phyloP scores from a whole-genome alignment of 1,139 yeast species.

The Suhomyces anneliseae region DNA sequence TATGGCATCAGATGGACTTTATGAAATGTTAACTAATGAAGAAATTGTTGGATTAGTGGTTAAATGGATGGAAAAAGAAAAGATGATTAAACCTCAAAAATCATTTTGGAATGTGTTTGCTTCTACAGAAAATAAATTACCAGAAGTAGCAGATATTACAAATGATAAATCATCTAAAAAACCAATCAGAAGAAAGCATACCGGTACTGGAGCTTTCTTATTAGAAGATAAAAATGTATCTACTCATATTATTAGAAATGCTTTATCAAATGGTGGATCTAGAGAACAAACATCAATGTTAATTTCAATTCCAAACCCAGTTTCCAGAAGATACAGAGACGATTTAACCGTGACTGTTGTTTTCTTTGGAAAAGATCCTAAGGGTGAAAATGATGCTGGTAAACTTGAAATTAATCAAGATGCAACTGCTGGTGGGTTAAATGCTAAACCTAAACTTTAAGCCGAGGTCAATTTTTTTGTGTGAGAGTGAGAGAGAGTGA shows the following conservation, averaged over 20 bases:
- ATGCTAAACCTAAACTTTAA: constrained; percentile 52
- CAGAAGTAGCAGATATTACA: constrained; percentile 63
- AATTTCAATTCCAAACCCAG: constrained; percentile 90
- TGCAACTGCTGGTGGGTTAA: constrained; percentile 60
- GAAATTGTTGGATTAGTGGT: constrained; percentile 92
- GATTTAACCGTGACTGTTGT: constrained; percentile 95
- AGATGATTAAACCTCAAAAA: constrained; percentile 57
- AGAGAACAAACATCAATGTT: constrained; percentile 85
- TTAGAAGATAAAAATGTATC: constrained; percentile 85
- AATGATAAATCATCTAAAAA: constrained; percentile 50
- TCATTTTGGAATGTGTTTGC: constrained; percentile 51
- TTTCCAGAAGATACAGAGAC: constrained; percentile 89
- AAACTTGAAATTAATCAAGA: constrained; percentile 51
- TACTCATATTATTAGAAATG: constrained; percentile 91
- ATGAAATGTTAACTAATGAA: constrained; percentile 87
- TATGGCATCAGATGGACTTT: constrained; percentile 92
- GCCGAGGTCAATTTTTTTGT: neutral
- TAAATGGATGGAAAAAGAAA: constrained; percentile 85
- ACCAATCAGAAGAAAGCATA: constrained; percentile 40
- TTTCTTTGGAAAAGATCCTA: constrained; percentile 69
- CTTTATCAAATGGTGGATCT: constrained; percentile 85
- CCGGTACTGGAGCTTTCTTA: constrained; percentile 40
- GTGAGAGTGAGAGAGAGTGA: neutral
- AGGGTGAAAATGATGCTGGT: constrained; percentile 46
- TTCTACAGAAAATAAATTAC: constrained; percentile 53